Conservation (phyloP, 2,329 filamentous ascomycete species). For the Sclerotinia borealis region DNA sequence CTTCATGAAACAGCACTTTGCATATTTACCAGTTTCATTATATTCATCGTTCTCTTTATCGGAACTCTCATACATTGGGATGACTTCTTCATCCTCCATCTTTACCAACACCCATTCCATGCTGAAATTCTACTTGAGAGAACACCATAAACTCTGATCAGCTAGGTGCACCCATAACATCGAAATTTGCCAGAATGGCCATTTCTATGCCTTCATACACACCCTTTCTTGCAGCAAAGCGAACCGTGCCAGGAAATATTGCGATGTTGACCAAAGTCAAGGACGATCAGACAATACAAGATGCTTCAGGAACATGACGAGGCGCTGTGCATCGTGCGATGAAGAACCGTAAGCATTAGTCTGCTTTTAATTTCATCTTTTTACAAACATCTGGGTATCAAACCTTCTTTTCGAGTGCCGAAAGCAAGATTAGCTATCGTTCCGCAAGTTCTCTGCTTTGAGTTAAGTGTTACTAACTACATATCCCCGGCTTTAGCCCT, state of each 20-base stretch:
- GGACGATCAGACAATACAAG: no score
- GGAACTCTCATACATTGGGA: neutral
- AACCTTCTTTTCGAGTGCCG: no score
- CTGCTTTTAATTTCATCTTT: no score
- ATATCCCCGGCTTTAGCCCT: no score
- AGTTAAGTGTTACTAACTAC: no score
- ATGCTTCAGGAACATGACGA: no score
- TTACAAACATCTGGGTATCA: no score
- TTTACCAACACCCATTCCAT: neutral
- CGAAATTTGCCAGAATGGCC: neutral
- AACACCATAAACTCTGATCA: neutral
- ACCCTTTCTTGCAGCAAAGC: neutral
- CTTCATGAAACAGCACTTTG: rapidly evolving
- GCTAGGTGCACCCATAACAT: neutral
- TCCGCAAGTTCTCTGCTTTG: no score
- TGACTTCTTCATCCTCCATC: neutral
- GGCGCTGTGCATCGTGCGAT: neutral
- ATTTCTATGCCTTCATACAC: neutral
- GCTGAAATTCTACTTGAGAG: neutral
- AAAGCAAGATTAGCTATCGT: no score
- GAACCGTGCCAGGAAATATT: rapidly evolving
- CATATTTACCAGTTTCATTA: neutral
- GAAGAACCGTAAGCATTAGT: neutral
- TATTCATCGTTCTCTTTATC: neutral
- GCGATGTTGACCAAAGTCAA: neutral